Conservation (phyloP, 2,329 filamentous ascomycete species). For the Fusarium drepaniforme region DNA sequence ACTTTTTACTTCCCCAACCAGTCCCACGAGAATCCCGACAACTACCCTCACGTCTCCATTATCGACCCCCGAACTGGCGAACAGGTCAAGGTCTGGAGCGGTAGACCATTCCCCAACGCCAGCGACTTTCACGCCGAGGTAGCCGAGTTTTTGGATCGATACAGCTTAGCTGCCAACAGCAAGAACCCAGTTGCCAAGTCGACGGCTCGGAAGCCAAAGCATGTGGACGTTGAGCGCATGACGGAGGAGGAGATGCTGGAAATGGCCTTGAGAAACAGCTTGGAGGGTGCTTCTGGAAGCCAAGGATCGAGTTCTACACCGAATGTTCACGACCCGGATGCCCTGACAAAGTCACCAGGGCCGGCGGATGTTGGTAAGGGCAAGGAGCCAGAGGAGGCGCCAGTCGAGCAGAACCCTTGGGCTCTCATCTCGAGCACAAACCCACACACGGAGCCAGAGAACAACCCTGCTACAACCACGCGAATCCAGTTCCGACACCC, state of each 20-base stretch:
- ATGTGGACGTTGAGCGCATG: slow-evolving; percentile 85
- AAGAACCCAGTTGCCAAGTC: slow-evolving; percentile 90
- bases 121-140: slow-evolving; percentile 91
- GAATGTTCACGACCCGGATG: slow-evolving; percentile 84
- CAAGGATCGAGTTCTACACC: slow-evolving; percentile 54
- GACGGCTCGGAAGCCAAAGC: slow-evolving; percentile 72
- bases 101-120: slow-evolving; percentile 80
- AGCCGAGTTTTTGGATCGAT: slow-evolving; percentile 96
- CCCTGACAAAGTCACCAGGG: slow-evolving; percentile 77
- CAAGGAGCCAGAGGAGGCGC: slow-evolving; percentile 57
- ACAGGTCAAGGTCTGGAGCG: slow-evolving; percentile 96
- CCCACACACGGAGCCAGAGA: slow-evolving; percentile 82
- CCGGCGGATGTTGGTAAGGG: slow-evolving; percentile 68
- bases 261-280: slow-evolving; percentile 90
- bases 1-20: slow-evolving; percentile 87
- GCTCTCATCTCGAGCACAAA: slow-evolving; percentile 76
- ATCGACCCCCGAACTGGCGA: slow-evolving; percentile 96
- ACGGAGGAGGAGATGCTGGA: slow-evolving; percentile 98
- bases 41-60: slow-evolving; percentile 96
- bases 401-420: slow-evolving; percentile 64
- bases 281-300: slow-evolving; percentile 64
- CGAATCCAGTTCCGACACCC: slow-evolving; percentile 94
- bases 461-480: slow-evolving; percentile 79
- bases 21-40: slow-evolving; percentile 82
- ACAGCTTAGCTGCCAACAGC: slow-evolving; percentile 87